phyloP scores from a whole-genome alignment of 2,329 filamentous ascomycete species.

The Rhinocladiella similis region DNA sequence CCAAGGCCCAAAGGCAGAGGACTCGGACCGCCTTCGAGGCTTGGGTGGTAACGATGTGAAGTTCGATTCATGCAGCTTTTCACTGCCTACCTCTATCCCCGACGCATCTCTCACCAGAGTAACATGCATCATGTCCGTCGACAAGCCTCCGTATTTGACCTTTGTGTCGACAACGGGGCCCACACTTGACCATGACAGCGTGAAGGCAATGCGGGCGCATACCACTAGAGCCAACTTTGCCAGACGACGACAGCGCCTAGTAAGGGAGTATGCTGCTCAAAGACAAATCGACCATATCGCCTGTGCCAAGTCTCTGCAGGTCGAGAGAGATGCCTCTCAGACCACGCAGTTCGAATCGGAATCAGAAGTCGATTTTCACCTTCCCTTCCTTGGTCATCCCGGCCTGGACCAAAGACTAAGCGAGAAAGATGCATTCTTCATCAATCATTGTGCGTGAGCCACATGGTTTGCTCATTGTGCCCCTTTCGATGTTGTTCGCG shows the following conservation, averaged over 20 bases:
- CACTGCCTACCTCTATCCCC: too few relatives aligned
- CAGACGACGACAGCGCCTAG: slow-evolving; percentile 6
- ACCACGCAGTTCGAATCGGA: too few relatives aligned
- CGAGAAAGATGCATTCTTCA: slow-evolving; percentile 5
- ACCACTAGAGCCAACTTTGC: slow-evolving; percentile 12
- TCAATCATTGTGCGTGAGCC: slow-evolving; percentile 9
- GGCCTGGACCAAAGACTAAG: slow-evolving; percentile 1
- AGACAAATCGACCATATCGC: not conserved
- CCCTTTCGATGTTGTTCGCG: not conserved
- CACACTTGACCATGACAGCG: slow-evolving; percentile 9
- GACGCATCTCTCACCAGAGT: too few relatives aligned
- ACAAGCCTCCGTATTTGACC: too few relatives aligned
- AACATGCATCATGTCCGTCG: too few relatives aligned
- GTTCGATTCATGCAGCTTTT: too few relatives aligned
- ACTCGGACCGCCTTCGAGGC: too few relatives aligned
- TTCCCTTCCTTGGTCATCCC: slow-evolving; percentile 1
- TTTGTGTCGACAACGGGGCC: not conserved
- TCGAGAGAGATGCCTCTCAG: too few relatives aligned
- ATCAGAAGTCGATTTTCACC: slow-evolving; percentile 1
- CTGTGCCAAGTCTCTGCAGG: too few relatives aligned
- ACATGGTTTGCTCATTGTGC: not conserved
- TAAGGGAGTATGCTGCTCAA: slow-evolving; percentile 4
- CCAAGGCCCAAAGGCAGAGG: too few relatives aligned
- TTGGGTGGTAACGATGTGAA: too few relatives aligned
- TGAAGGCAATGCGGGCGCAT: slow-evolving; percentile 12